Base-by-base conservation (phyloP, 495 filamentous ascomycete genomes). In the Bryoglossum gracile region DNA sequence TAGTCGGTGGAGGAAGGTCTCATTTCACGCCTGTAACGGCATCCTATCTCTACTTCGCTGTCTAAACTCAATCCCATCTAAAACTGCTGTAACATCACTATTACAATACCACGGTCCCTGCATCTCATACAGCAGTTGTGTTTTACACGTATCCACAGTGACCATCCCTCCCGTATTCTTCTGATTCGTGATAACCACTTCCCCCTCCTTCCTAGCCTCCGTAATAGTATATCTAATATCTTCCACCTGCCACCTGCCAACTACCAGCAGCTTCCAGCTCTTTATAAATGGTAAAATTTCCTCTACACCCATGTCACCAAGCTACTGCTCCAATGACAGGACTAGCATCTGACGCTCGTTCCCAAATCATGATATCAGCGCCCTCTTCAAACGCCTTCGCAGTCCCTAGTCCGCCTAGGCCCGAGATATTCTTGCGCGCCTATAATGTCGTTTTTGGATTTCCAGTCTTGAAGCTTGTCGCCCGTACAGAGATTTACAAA, bases 71-170 rank as follows among this genome's bases (percentile, higher is more conserved):
- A 80, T 65, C 26, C 72, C 61, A 25, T 64, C 64, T 21, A 82
- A 58, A 3, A 40, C 21, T 23, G 77, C 76, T 1, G 68, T 76
- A 36, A 82, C 76, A 57, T 82, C 78, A 2, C 65, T 72, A 61
- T 80, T 78, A 51, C 67, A 73, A 55, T 82, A 82, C 59, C 65
- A 71, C 0, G 69, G 71, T 0, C 78, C 78, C 50, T 81, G 78
- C 34, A 81, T 74, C 55, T 82, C 78, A 59, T 82, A 81, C 13
- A 81, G 54, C 3, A 82, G 59, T 54, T 83, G 78, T 4, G 71
- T 69, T 8, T 65, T 70, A 34, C 72, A 70, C 1, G 73, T 80
- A 36, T 77, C 69, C 10, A 69, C 72, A 1, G 68, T 75, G 14
- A 68, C 65, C 25, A 44, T 2, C 1, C 57, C 56, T 26, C 54